Percentiles rank a stretch among this genome's conserved stretches.
Evolutionary conservation across 75 land plant genomes (phyloP).

Genomic region (Sequoiadendron giganteum): DNA sequence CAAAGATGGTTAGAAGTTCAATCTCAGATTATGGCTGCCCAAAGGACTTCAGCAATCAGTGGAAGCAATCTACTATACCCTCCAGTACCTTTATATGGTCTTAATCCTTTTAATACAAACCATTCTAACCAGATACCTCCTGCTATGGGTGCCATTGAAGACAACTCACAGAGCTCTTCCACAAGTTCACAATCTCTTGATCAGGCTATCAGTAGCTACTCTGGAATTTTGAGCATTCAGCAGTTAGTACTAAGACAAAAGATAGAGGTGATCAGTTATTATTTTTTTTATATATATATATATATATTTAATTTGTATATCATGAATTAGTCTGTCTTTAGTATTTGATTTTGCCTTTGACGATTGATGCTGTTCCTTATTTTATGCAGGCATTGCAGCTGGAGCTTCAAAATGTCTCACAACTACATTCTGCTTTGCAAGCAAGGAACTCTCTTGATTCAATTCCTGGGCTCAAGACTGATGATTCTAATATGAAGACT

Average conservation of each 20-base stretch:
- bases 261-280: conserved; percentile 3
- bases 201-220: background rate
- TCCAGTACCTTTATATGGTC: conserved; percentile 1
- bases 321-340: background rate
- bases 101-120: background rate
- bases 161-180: background rate
- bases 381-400: conserved; percentile 8
- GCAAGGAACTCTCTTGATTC: background rate
- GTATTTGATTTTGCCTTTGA: background rate
- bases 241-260: conserved; percentile 10
- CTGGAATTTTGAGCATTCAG: background rate
- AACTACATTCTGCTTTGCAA: conserved; percentile 9
- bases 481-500: background rate
- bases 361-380: background rate
- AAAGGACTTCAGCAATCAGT: background rate
- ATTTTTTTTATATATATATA: too few relatives aligned
- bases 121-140: background rate
- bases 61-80: background rate
- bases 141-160: conserved; percentile 1
- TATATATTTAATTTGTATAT: background rate
- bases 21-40: conserved; percentile 2
- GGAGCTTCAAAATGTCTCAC: background rate
- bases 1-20: conserved; percentile 12
- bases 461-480: background rate
- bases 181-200: conserved; percentile 2